Evolutionary conservation across 2,329 filamentous ascomycete genomes (phyloP).

Genomic region (Metarhizium rileyi): DNA sequence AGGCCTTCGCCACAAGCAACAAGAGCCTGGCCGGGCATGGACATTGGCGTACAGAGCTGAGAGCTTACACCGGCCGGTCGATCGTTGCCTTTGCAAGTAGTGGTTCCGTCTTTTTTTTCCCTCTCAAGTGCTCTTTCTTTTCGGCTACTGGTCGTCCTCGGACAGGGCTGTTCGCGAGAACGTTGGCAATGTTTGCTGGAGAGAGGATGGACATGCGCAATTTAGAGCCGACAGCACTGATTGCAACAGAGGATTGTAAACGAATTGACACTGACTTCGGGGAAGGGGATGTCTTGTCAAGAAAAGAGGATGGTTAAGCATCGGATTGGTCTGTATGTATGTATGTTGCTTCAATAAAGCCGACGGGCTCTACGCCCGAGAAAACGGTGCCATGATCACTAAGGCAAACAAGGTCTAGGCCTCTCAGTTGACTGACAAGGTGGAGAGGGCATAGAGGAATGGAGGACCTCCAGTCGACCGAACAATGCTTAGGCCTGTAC

Average conservation of each 20-base stretch:
- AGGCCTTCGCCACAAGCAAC: too few species aligned
- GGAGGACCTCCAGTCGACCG: constrained; percentile 1
- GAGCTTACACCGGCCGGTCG: too few species aligned
- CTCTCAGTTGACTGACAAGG: not conserved
- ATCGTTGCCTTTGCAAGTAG: not conserved
- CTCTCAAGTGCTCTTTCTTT: not conserved
- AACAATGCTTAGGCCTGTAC: not conserved
- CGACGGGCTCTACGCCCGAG: not conserved
- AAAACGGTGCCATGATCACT: constrained; percentile 4
- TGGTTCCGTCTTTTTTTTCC: too few species aligned
- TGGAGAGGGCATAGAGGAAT: constrained; percentile 8
- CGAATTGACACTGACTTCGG: not conserved
- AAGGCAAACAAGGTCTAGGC: constrained; percentile 4
- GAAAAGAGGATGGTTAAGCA: not conserved
- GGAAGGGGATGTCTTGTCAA: not conserved
- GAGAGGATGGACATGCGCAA: not conserved
- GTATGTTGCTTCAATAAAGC: constrained; percentile 7
- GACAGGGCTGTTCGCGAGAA: not conserved
- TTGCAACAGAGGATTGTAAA: not conserved
- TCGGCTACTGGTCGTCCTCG: not conserved
- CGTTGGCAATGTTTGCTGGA: not conserved
- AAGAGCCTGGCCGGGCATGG: too few species aligned
- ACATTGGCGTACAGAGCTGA: too few species aligned
- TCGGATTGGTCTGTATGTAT: too few species aligned
- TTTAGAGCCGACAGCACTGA: not conserved